Evolutionary conservation across 1,284 basidiomycete species (phyloP), one percentile per base, ranked within the genome.

Genomic region (Cryptococcus sp.): DNA sequence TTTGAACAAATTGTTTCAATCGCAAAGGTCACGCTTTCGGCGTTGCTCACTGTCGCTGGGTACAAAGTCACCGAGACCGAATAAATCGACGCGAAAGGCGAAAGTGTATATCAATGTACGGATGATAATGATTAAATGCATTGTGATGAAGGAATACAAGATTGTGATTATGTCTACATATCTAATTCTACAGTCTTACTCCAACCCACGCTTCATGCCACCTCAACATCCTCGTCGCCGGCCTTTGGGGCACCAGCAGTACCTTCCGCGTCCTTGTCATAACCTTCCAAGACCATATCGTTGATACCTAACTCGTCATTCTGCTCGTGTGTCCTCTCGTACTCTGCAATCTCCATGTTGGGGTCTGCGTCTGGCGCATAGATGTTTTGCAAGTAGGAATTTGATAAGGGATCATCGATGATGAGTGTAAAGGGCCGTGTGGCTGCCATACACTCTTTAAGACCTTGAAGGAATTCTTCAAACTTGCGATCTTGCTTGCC

Each of bases 251-350:
- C 29, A 34, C 29, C 29, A 37, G 52, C 61, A 23, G 58, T 62
- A 10, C 58, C 70, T 55, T 71, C 69, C 6, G 61, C 67, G 25
- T 70, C 67, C 59, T 80, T 78, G 62, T 86, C 86, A 72, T 94
- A 95, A 1, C 86, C 86, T 72, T 95, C 92, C 5, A 96, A 87
- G 64, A 91, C 89, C 80, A 99, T 99, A 75, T 99, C 96, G 74
- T 97, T 98, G 72, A 99, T 76, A 0, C 96, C 96, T 11, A 99
- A 81, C 54, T 94, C 92, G 75, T 99, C 95, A 73, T 99, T 94
- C 81, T 99, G 93, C 55, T 93, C 86, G 81, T 85, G 89, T 6
- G 86, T 86, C 52, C 96, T 83, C 34, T 91, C 88, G 72, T 98
- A 99, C 60, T 79, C 78, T 72, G 90, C 91, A 50, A 89, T 86